Percentiles rank a stretch among this genome's conserved stretches.
Conservation (phyloP, 2,329 filamentous ascomycete species). For the Pezicula radicicola region DNA sequence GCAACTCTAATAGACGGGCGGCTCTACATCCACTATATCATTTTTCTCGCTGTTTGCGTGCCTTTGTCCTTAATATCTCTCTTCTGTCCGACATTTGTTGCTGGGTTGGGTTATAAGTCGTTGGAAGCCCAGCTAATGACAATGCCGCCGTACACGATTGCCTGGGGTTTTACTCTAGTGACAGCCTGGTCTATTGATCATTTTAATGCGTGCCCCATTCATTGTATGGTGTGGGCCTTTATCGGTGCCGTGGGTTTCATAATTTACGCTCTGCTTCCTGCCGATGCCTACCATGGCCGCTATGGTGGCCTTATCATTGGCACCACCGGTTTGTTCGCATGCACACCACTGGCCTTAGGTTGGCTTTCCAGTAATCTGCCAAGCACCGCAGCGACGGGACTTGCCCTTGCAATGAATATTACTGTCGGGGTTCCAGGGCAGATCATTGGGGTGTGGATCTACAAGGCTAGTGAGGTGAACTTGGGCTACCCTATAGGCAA, state of each 20-base stretch:
- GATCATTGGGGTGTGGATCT: conserved; percentile 70
- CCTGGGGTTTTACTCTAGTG: no score
- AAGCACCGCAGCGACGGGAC: conserved; percentile 59
- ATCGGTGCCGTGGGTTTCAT: conserved; percentile 54
- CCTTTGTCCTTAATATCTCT: conserved; percentile 53
- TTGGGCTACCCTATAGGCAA: not conserved
- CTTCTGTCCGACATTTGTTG: conserved; percentile 62
- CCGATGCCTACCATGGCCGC: conserved; percentile 34
- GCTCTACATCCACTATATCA: not conserved
- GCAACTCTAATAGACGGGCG: not conserved
- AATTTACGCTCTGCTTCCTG: conserved; percentile 56
- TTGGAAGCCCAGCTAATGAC: conserved; percentile 59
- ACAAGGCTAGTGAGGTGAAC: conserved; percentile 24
- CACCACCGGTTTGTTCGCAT: conserved; percentile 60
- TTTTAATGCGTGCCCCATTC: not conserved
- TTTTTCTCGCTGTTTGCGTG: conserved; percentile 31
- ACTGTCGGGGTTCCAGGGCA: conserved; percentile 64
- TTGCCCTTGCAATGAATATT: conserved; percentile 68
- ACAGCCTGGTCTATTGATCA: conserved; percentile 37
- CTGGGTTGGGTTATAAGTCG: conserved; percentile 46
- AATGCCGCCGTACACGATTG: conserved; percentile 58
- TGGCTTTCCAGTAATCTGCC: conserved; percentile 46
- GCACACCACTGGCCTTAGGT: conserved; percentile 55
- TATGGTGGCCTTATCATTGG: conserved; percentile 68
- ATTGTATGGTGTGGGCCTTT: conserved; percentile 35